Percentiles rank a stretch among this genome's conserved stretches.
These are phyloP conservation scores for Suillus clintonianus DNA, from an alignment of 768 basidiomycete genomes.

Conservation along the genomic window DNA sequence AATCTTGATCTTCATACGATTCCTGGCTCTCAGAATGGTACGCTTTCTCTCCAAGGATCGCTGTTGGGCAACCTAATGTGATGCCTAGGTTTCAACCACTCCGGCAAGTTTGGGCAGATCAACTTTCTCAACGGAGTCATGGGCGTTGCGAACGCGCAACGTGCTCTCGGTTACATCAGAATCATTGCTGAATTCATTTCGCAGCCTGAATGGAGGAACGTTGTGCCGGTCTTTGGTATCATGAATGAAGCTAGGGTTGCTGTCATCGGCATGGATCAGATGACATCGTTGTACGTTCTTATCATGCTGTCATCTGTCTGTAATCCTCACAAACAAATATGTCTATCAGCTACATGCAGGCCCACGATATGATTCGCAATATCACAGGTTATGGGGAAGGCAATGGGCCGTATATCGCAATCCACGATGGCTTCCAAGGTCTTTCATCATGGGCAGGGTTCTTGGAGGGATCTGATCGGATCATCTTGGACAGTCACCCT, in stretches of 20 bases:
- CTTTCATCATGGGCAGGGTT: constrained; percentile 48
- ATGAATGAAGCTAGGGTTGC: constrained; percentile 60
- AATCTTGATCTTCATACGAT: constrained; percentile 78
- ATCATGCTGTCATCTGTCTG: neutral
- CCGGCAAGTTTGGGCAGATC: constrained; percentile 59
- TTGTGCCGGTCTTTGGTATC: constrained; percentile 63
- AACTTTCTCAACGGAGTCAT: constrained; percentile 73
- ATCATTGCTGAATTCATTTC: constrained; percentile 79
- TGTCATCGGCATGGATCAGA: constrained; percentile 52
- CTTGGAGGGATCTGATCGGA: constrained; percentile 59
- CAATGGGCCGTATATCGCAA: constrained; percentile 51
- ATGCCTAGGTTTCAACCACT: constrained; percentile 54
- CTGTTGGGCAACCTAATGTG: constrained; percentile 3
- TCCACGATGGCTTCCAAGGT: constrained; percentile 66
- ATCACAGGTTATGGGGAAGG: constrained; percentile 77
- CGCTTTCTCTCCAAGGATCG: neutral
- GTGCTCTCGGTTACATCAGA: constrained; percentile 75
- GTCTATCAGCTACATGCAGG: constrained; percentile 50
- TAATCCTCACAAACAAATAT: neutral
- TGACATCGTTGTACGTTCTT: constrained; percentile 62
- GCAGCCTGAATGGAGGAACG: constrained; percentile 67
- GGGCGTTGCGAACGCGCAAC: constrained; percentile 85
- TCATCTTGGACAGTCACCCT: constrained; percentile 66
- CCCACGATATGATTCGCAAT: constrained; percentile 63
- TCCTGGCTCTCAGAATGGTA: constrained; percentile 81